Base-by-base conservation (phyloP, 2,329 filamentous ascomycete species). In the Fusarium lyarnte region DNA sequence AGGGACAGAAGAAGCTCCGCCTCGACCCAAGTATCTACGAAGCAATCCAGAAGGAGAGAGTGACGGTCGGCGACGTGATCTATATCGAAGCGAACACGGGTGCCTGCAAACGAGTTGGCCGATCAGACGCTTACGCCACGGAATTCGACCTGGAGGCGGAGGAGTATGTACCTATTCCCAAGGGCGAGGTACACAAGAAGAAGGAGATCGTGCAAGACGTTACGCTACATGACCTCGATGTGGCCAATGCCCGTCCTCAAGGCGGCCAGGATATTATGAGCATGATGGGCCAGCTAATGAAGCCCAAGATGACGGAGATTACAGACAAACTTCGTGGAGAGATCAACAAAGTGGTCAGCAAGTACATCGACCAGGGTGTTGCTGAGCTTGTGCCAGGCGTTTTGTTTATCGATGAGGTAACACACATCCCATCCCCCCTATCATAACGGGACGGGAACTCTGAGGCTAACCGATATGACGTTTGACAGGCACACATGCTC, bases 281-380 rank as follows among this genome's bases (percentile, higher is more conserved):
- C 86, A 98, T 99, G 96, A 98, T 99, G 95, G 96, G 96, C 78
- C 96, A 99, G 84, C 85, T 99, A 79, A 98, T 98, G 94, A 98
- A 98, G 88, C 96, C 96, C 70, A 97, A 97, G 87, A 98, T 98
- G 91, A 99, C 96, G 10, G 96, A 99, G 82, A 98, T 99, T 79
- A 99, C 96, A 35, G 96, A 99, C 84, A 99, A 99, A 86, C 86
- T 99, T 79, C 90, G 96, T 68, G 87, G 90, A 62, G 96, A 99
- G 85, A 98, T 99, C 86, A 98, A 99, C 89, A 98, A 98, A 86
- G 95, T 99, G 35, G 96, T 99, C 75, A 97, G 94, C 87, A 94
- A 95, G 83, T 99, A 98, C 84, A 99, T 99, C 76, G 96, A 98
- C 81, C 95, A 98, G 84, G 96, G 96, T 70, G 94, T 98, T 36